phyloP scores from a whole-genome alignment of 345 rosid species.

The Salix brachista region DNA sequence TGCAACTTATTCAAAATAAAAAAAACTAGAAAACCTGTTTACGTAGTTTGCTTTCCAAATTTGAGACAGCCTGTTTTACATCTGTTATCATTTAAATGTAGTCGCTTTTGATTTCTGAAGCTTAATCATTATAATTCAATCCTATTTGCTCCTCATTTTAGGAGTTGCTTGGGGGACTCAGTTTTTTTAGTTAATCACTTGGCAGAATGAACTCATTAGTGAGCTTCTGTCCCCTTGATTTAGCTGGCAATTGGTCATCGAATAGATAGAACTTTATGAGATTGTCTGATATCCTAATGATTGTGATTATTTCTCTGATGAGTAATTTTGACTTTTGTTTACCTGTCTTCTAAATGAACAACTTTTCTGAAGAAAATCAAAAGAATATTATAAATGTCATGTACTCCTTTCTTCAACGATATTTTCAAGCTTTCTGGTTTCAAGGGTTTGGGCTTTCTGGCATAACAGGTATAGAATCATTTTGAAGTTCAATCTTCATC shows the following conservation, averaged over 20 bases:
- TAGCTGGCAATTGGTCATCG: neutral
- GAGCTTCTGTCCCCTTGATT: neutral
- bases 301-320: neutral
- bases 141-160: neutral
- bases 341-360: neutral
- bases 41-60: neutral
- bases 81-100: neutral
- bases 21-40: neutral
- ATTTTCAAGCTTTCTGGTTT: neutral
- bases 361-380: neutral
- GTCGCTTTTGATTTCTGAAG: neutral
- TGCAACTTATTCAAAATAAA: neutral
- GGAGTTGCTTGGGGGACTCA: neutral
- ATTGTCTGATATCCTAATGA: neutral
- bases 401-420: neutral
- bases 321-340: neutral
- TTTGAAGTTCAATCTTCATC: neutral
- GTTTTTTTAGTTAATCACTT: neutral
- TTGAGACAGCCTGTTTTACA: neutral
- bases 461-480: neutral
- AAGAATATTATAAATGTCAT: neutral
- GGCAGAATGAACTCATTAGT: neutral
- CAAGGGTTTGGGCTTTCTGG: neutral
- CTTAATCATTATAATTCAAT: neutral
- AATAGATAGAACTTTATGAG: neutral